Evolutionary conservation across 2,329 filamentous ascomycete species (phyloP).

Genomic region (Gremmenia infestans): DNA sequence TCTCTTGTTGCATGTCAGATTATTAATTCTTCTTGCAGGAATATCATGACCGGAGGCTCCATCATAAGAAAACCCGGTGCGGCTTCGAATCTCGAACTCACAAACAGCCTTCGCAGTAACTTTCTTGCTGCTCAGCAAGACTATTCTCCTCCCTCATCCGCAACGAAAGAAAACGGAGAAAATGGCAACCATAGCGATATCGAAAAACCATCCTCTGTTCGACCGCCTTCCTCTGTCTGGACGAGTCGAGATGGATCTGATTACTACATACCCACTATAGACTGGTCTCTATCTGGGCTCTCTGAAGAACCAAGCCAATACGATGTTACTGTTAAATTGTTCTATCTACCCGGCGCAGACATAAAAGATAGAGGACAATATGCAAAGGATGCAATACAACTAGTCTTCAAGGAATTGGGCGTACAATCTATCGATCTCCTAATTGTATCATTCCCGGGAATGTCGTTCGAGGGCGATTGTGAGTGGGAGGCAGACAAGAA

Average conservation of each 20-base stretch:
- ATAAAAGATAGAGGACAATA: slow-evolving; percentile 61
- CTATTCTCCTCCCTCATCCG: slow-evolving; percentile 37
- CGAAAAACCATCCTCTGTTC: slow-evolving; percentile 25
- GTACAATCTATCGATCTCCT: slow-evolving; percentile 76
- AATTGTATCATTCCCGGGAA: slow-evolving; percentile 87
- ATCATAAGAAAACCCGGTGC: slow-evolving; percentile 74
- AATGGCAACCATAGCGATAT: slow-evolving; percentile 30
- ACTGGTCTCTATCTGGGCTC: slow-evolving; percentile 66
- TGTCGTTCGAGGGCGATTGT: slow-evolving; percentile 90
- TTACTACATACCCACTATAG: slow-evolving; percentile 73
- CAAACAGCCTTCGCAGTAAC: slow-evolving; percentile 80
- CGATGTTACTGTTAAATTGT: slow-evolving; percentile 92
- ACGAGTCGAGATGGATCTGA: slow-evolving; percentile 56
- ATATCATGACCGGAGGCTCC: slow-evolving; percentile 67
- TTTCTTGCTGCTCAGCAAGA: slow-evolving; percentile 70
- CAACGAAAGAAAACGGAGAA: slow-evolving; percentile 35
- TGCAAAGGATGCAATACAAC: slow-evolving; percentile 69
- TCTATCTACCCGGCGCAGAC: slow-evolving; percentile 74
- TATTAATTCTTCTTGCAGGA: slow-evolving; percentile 21
- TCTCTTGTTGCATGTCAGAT: not conserved
- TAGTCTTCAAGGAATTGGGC: slow-evolving; percentile 76
- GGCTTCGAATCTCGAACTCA: slow-evolving; percentile 87
- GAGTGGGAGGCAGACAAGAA: slow-evolving; percentile 67
- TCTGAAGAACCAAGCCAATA: slow-evolving; percentile 80
- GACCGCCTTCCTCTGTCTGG: slow-evolving; percentile 49